phyloP scores from a whole-genome alignment of 192 early-diverging fungal genomes.

The Phycomyces nitens region DNA sequence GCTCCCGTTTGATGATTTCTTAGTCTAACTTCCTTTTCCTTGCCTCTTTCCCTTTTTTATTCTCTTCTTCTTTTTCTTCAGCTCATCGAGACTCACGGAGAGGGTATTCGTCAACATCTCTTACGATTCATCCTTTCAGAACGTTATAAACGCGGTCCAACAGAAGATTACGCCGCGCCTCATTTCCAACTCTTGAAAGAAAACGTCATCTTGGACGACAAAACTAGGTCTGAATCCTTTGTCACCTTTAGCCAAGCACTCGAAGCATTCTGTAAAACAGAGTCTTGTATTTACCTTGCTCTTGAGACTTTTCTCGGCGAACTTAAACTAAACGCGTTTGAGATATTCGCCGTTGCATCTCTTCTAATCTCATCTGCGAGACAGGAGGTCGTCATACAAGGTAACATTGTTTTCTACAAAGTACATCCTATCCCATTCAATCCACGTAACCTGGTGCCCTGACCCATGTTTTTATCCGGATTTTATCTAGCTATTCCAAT shows the following conservation, averaged over 20 bases:
- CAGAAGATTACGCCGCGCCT: not conserved
- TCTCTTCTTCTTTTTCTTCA: slow-evolving; percentile 10
- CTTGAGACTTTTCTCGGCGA: not conserved
- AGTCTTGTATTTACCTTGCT: not conserved
- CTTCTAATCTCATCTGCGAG: slow-evolving; percentile 12
- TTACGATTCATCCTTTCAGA: slow-evolving; percentile 35
- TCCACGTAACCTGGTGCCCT: not conserved
- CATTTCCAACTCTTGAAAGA: slow-evolving; percentile 17
- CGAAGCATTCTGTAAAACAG: slow-evolving; percentile 10
- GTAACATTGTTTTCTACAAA: slow-evolving; percentile 8
- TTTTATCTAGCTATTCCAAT: not conserved
- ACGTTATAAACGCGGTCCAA: slow-evolving; percentile 1
- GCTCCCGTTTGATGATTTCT: not conserved
- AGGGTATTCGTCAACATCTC: slow-evolving; percentile 46
- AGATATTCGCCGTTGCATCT: slow-evolving; percentile 6
- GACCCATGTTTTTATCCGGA: not conserved
- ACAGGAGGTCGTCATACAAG: slow-evolving; percentile 46
- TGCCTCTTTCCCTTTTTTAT: not conserved
- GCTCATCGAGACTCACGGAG: slow-evolving; percentile 52
- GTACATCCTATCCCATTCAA: not conserved
- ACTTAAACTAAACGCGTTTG: slow-evolving; percentile 14
- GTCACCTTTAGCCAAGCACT: slow-evolving; percentile 7
- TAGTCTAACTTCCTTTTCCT: not conserved
- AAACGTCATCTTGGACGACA: not conserved
- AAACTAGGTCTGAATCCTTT: not conserved